phyloP scores from a whole-genome alignment of 768 basidiomycete genomes.

The Suillus subalutaceus region DNA sequence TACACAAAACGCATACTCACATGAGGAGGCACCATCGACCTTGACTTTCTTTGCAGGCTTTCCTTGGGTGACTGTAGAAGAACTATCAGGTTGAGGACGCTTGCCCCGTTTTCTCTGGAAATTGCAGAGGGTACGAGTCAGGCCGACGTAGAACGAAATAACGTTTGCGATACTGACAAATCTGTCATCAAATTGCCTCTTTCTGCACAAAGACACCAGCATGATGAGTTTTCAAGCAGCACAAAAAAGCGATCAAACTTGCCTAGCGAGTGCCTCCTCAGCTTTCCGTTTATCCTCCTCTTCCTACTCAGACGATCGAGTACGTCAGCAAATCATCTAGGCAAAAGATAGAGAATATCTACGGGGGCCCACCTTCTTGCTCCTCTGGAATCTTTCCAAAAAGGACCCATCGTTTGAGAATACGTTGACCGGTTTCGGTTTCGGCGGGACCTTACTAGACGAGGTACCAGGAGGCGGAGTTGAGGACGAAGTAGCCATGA shows the following conservation, averaged over 20 bases:
- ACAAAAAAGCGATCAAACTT: conserved; percentile 18
- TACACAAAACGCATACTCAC: conserved; percentile 31
- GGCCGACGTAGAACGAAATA: neutral
- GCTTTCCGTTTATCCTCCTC: conserved; percentile 55
- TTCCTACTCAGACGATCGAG: conserved; percentile 45
- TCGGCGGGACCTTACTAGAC: conserved; percentile 23
- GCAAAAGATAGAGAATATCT: neutral
- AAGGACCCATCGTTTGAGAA: conserved; percentile 75
- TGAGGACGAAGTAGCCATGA: conserved; percentile 23
- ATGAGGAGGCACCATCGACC: conserved; percentile 27
- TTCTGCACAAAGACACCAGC: conserved; percentile 40
- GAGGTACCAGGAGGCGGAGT: conserved; percentile 24
- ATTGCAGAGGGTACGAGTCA: neutral
- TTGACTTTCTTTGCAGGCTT: conserved; percentile 44
- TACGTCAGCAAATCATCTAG: neutral
- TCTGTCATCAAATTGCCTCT: conserved; percentile 60
- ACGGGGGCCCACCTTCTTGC: conserved; percentile 48
- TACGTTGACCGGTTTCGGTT: conserved; percentile 56
- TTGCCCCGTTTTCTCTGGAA: conserved; percentile 61
- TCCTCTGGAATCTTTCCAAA: conserved; percentile 62
- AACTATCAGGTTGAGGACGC: conserved; percentile 48
- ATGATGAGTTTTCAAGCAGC: neutral
- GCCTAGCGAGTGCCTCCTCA: conserved; percentile 56
- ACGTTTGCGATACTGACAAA: conserved; percentile 48
- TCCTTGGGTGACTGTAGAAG: conserved; percentile 31